Percentiles rank a stretch among this genome's conserved stretches.
Conservation (phyloP, 768 basidiomycete genomes). For the Kwoniella sp. region DNA sequence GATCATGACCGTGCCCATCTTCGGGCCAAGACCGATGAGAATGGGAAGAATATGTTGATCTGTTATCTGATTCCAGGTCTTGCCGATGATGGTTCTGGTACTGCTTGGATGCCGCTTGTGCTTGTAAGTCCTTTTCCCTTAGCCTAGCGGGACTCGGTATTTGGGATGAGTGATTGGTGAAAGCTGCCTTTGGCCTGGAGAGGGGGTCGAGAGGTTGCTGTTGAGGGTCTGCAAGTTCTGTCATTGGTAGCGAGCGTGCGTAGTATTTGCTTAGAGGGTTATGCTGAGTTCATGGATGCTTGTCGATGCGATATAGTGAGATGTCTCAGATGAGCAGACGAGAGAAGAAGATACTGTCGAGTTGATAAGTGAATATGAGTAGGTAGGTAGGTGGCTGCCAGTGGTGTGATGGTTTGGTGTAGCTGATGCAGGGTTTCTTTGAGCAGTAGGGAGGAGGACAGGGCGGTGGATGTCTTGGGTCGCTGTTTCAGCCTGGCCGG, state of each 20-base stretch:
- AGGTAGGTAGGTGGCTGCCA: not conserved
- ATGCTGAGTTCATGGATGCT: no score
- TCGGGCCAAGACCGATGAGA: not conserved
- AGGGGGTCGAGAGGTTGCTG: conserved; percentile 20
- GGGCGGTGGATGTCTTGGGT: not conserved
- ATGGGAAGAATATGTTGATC: not conserved
- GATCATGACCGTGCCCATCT: not conserved
- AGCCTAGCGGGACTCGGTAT: conserved; percentile 17
- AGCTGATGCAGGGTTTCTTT: not conserved
- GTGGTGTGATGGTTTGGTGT: not conserved
- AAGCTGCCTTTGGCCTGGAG: conserved; percentile 26
- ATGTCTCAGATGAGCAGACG: not conserved
- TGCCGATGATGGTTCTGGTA: not conserved
- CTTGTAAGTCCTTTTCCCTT: conserved; percentile 21
- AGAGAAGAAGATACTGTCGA: no score
- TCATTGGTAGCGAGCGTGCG: not conserved
- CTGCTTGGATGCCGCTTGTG: not conserved
- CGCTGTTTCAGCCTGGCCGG: conserved; percentile 17
- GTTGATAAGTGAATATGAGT: no score
- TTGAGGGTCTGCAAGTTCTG: not conserved
- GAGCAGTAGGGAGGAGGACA: not conserved
- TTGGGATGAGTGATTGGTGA: conserved; percentile 20
- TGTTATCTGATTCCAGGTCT: not conserved
- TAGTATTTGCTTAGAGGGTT: no score
- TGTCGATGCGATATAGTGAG: not conserved